Percentiles rank a stretch among this genome's conserved stretches.
phyloP scores from a whole-genome alignment of 169 alveolate genomes.

The Eimeria maxima region DNA sequence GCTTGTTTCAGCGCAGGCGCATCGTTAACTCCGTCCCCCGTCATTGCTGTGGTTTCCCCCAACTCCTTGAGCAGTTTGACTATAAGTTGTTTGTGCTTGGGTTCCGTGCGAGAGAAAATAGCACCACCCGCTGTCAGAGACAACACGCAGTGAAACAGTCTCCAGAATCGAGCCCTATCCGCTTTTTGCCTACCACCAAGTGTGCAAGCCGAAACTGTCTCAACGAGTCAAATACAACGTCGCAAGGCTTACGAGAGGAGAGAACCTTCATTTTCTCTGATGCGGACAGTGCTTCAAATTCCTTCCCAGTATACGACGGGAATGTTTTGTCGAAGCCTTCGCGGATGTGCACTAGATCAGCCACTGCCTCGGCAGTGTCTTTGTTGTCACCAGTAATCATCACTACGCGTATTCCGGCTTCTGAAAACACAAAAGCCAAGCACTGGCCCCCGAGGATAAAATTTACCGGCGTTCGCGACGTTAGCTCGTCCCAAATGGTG shows the following conservation, averaged over 20 bases:
- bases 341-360: slow-evolving; percentile 96
- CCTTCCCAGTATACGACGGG: slow-evolving; percentile 96
- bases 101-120: slow-evolving; percentile 99
- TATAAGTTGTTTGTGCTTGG: slow-evolving; percentile 98
- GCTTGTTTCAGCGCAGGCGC: slow-evolving; percentile 99
- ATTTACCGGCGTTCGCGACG: not conserved
- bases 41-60: slow-evolving; percentile 98
- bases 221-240: not conserved
- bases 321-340: slow-evolving; percentile 50
- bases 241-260: slow-evolving; percentile 36
- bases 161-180: not conserved
- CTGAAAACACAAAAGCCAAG: not conserved
- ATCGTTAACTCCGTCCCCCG: slow-evolving; percentile 99
- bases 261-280: slow-evolving; percentile 88
- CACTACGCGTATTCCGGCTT: slow-evolving; percentile 99
- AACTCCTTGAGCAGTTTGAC: slow-evolving; percentile 96
- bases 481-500: not conserved
- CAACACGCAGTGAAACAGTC: not conserved
- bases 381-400: slow-evolving; percentile 99
- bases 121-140: slow-evolving; percentile 86
- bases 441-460: not conserved
- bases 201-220: not conserved
- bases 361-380: slow-evolving; percentile 99
- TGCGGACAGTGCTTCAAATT: slow-evolving; percentile 94
- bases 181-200: not conserved